Percentiles rank a stretch among this genome's conserved stretches.
These are phyloP conservation scores for Prunella vulgaris DNA, from an alignment of 257 asterid genomes.

Conservation along the genomic window DNA sequence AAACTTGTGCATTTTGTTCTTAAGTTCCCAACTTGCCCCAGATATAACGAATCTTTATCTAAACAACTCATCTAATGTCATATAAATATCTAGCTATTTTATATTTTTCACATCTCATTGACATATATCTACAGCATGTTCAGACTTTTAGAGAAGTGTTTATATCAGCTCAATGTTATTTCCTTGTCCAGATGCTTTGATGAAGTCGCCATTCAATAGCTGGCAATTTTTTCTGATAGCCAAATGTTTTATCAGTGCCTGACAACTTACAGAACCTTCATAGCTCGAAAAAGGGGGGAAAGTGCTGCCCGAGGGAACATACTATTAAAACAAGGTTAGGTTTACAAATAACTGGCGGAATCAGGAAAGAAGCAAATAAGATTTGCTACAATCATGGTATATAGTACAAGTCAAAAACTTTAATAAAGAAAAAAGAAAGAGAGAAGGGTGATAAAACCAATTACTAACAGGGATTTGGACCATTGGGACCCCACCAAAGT, in stretches of 20 bases:
- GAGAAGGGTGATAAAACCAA: slow-evolving; percentile 11
- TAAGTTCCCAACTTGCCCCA: neutral
- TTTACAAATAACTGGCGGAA: neutral
- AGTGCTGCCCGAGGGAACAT: neutral
- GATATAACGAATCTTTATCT: neutral
- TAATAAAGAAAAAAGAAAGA: neutral
- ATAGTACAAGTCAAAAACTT: neutral
- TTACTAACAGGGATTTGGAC: slow-evolving; percentile 72
- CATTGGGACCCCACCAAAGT: slow-evolving; percentile 71
- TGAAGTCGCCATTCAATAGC: slow-evolving; percentile 17
- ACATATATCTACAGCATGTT: neutral
- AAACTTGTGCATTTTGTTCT: neutral
- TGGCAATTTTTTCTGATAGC: neutral
- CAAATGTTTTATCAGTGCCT: neutral
- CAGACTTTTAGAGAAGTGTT: neutral
- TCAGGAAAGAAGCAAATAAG: neutral
- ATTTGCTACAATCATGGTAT: neutral
- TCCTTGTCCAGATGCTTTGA: slow-evolving; percentile 1
- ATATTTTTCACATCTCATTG: slow-evolving; percentile 1
- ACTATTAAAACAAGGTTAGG: neutral
- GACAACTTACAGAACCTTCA: slow-evolving; percentile 9
- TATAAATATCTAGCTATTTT: neutral
- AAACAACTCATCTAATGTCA: neutral
- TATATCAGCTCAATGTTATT: neutral
- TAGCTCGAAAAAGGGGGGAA: neutral